Evolutionary conservation across 192 early-diverging fungal species (phyloP).

Genomic region (Funneliformis mosseae): DNA sequence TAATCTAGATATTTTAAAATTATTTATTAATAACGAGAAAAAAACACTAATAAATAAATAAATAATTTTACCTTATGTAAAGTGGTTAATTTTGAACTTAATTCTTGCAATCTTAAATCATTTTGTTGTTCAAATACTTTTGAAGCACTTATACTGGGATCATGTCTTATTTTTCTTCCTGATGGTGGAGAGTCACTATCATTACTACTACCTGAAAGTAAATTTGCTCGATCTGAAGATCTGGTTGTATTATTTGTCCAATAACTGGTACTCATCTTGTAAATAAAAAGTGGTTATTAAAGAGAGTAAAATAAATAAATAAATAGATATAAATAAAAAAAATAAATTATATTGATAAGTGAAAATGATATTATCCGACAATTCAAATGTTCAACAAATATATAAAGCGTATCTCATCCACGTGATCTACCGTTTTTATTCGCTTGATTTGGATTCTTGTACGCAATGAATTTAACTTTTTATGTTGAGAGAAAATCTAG

Average conservation of each 20-base stretch:
- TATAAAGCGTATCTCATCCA: too few species aligned
- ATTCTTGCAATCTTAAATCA: conserved; percentile 46
- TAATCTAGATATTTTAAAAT: conserved; percentile 40
- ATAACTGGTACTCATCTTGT: neutral
- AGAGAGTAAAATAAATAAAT: too few species aligned
- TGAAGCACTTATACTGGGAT: neutral
- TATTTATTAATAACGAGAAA: neutral
- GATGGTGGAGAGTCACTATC: neutral
- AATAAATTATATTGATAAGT: too few species aligned
- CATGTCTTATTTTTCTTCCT: neutral
- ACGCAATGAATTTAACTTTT: too few species aligned
- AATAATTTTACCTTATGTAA: conserved; percentile 45
- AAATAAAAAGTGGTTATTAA: too few species aligned
- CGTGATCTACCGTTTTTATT: too few species aligned
- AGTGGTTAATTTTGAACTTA: conserved; percentile 46
- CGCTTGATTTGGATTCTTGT: too few species aligned
- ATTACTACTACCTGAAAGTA: conserved; percentile 12
- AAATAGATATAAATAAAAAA: too few species aligned
- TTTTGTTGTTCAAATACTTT: conserved; percentile 48
- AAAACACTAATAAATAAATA: neutral
- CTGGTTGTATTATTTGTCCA: neutral
- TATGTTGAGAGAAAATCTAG: too few species aligned
- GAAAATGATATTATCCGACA: too few species aligned
- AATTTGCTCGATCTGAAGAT: conserved; percentile 15
- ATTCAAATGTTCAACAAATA: too few species aligned